Evolutionary conservation across 495 filamentous ascomycete genomes (phyloP), one percentile per base, ranked within the genome.

Genomic region (Immersiella caudata): DNA sequence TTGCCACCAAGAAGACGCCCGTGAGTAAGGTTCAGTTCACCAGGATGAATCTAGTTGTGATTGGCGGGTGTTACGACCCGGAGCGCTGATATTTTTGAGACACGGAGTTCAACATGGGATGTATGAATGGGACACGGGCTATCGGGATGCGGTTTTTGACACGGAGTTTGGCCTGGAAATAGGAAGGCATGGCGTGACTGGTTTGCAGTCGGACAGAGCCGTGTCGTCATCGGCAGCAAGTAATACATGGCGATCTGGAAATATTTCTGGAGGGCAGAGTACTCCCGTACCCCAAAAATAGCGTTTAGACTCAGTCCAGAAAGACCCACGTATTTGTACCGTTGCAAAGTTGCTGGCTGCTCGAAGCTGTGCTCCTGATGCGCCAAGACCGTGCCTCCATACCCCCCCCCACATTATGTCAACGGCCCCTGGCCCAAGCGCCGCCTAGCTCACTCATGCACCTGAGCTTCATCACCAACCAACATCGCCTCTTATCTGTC

Each of bases 21-120:
- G 91, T 99, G 7, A 90, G 95, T 76, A 96, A 94, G 82, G 94
- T 96, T 56, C 86, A 88, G 74, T 97, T 97, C 75, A 97, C 95
- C 2, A 84, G 90, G 60, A 95, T 94, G 89, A 99, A 99, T 70
- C 76, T 98, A 71, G 87, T 97, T 18, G 79, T 99, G 61, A 93
- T 93, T 12, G 93, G 88, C 33, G 93, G 95, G 33, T 93, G 91
- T 65, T 97, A 93, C 79, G 75, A 82, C 22, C 79, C 82, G 1
- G 80, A 82, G 65, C 76, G 73, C 64, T 79, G 25, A 20, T 60
- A 18, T 6, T 29, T 27, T n/a, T n/a, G 3, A 59, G 8, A 12
- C 26, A 60, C 29, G 4, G 26, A 25, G 57, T 36, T 33, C 26
- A 29, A 20, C 29, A 27, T 21, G 20, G 52, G 24, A 11, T 22